A percentile compares a stretch with the other conserved stretches of the same genome.
Evolutionary conservation across 306 rosid genomes (phyloP).

Genomic region (Lagenaria siceraria): DNA sequence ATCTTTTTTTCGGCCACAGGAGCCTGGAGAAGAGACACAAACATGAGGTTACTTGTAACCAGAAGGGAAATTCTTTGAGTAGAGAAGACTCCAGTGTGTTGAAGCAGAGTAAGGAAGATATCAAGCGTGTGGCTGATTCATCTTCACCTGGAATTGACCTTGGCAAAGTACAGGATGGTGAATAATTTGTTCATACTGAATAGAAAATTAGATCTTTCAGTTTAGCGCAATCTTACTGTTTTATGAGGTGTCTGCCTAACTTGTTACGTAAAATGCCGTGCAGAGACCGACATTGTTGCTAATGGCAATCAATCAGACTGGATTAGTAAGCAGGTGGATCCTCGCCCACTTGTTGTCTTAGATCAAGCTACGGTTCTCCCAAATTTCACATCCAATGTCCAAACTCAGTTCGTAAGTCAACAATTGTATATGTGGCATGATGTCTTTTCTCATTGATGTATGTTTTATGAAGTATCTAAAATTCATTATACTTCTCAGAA

Average conservation of each 20-base stretch:
- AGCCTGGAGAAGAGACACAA: conserved; percentile 22
- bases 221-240: neutral
- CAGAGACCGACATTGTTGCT: conserved; percentile 33
- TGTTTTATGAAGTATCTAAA: neutral
- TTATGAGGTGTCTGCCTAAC: conserved; percentile 1
- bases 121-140: conserved; percentile 26
- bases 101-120: conserved; percentile 27
- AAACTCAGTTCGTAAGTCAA: conserved; percentile 41
- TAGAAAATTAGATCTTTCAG: neutral
- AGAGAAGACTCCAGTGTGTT: conserved; percentile 30
- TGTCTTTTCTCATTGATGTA: neutral
- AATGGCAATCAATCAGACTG: conserved; percentile 31
- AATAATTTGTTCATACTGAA: conserved; percentile 16
- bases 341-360: conserved; percentile 18
- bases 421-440: neutral
- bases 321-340: conserved; percentile 24
- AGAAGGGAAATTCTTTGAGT: conserved; percentile 24
- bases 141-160: conserved; percentile 34
- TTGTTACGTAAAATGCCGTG: conserved; percentile 16
- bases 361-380: conserved; percentile 27
- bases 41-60: conserved; percentile 24
- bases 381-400: conserved; percentile 28
- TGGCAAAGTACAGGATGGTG: conserved; percentile 38
- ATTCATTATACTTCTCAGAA: neutral
- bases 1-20: conserved; percentile 30